Base-by-base conservation (phyloP, 164 flowering plant genomes). In the Vitis rupestris region DNA sequence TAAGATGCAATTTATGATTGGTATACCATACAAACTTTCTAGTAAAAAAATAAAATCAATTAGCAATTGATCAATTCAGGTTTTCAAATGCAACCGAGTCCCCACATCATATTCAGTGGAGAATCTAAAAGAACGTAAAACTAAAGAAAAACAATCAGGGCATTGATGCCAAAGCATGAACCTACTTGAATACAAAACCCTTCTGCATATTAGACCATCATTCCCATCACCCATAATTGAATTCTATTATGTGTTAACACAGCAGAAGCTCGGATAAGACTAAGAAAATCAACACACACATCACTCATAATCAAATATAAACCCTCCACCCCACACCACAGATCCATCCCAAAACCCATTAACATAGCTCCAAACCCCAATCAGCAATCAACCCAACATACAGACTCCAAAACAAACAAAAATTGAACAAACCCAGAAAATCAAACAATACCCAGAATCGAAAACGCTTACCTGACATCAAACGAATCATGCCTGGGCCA, bases 381-480 rank as follows among this genome's bases (percentile, higher is more conserved):
- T 47, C 30, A 66, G 56, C 69, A 23, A 23, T 29, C 37, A 44
- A 4, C 52, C 15, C 30, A 30, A 11, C 59, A 12, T 50, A n/a
- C 59, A 51, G 10, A 17, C 30, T 10, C 65, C 10, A 56, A 4
- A 48, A 6, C 15, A 14, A 15, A 59, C 8, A 29, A 9, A 15
- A 64, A 50, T 10, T 50, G 10, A 6, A 27, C 16, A 59, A 0
- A 61, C 19, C 11, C 49, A 12, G 16, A 55, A 50, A 62, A 67
- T 3, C 68, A 13, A 14, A 50, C 10, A 0, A 8, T 10, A 31
- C 13, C 31, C 50, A 62, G 17, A 49, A 59, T 44, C 27, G 54
- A 59, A 23, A 37, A 10, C 29, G 57, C 79, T 68, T 67, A 79
- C 89, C 87, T 66, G 84, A 57, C 11, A 75, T 59, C 59, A 60